Evolutionary conservation across 805 yeast species (phyloP).

Genomic region (Phaffomyces antillensis): DNA sequence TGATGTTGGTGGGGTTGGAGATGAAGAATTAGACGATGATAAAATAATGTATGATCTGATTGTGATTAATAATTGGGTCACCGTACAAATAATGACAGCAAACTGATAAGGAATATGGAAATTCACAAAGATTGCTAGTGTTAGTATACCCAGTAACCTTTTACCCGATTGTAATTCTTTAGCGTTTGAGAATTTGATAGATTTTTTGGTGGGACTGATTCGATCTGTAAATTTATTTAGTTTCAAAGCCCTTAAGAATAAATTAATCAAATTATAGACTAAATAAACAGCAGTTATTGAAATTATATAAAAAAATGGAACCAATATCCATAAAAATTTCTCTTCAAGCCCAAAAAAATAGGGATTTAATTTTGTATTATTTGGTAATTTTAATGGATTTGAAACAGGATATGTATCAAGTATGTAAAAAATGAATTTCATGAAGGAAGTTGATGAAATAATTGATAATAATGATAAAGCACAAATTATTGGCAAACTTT

Average conservation of each 20-base stretch:
- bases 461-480: constrained; percentile 33
- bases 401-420: constrained; percentile 50
- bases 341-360: constrained; percentile 66
- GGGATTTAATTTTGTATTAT: constrained; percentile 39
- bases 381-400: constrained; percentile 36
- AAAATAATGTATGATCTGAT: constrained; percentile 25
- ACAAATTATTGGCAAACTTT: constrained; percentile 21
- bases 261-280: constrained; percentile 20
- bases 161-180: constrained; percentile 5
- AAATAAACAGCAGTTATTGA: constrained; percentile 37
- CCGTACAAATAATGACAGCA: constrained; percentile 53
- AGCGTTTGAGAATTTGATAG: background rate
- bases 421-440: constrained; percentile 33
- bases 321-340: constrained; percentile 45
- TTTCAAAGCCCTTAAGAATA: background rate
- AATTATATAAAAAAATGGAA: constrained; percentile 45
- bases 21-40: no score
- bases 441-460: constrained; percentile 25
- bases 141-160: constrained; percentile 10
- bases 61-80: constrained; percentile 52
- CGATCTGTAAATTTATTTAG: background rate
- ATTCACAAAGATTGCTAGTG: constrained; percentile 40
- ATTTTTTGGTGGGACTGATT: background rate
- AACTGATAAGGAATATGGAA: constrained; percentile 77
- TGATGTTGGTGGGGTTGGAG: background rate